Percentiles rank a stretch among this genome's conserved stretches.
These are phyloP conservation scores for Penicillium nordicum DNA, from an alignment of 2,329 filamentous ascomycete genomes.

Conservation along the genomic window DNA sequence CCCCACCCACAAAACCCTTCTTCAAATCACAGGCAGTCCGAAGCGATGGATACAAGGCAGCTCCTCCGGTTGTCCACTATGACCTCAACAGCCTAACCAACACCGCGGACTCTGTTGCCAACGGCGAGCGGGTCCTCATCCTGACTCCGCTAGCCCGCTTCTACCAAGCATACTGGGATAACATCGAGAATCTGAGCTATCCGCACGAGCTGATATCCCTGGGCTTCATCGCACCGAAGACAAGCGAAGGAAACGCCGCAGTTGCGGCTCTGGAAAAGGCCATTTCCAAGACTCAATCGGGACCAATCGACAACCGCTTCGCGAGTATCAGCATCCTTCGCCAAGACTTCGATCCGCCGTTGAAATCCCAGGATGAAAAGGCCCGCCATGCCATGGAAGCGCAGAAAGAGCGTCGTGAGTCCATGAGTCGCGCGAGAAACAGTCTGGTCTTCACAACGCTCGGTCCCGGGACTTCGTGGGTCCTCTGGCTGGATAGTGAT, in stretches of 20 bases:
- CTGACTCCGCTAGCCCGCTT: constrained; percentile 90
- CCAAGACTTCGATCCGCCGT: constrained; percentile 85
- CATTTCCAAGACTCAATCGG: constrained; percentile 80
- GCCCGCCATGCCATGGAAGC: constrained; percentile 90
- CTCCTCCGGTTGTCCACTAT: constrained; percentile 87
- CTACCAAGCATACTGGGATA: constrained; percentile 95
- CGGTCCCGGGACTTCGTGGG: constrained; percentile 88
- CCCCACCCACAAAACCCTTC: constrained; percentile 71
- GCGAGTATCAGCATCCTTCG: constrained; percentile 90
- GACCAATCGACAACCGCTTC: constrained; percentile 77
- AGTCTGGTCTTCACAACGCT: constrained; percentile 93
- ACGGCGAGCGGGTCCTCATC: constrained; percentile 82
- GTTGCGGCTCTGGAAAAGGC: constrained; percentile 78
- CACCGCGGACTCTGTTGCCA: constrained; percentile 68
- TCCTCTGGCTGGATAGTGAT: constrained; percentile 92
- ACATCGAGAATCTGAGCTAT: constrained; percentile 76
- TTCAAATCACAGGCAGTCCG: constrained; percentile 57
- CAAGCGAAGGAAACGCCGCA: constrained; percentile 83
- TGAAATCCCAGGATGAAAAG: constrained; percentile 75
- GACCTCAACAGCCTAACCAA: constrained; percentile 93
- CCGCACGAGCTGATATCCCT: constrained; percentile 93
- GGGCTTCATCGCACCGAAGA: constrained; percentile 94
- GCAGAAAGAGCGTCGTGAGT: constrained; percentile 79
- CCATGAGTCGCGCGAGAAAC: constrained; percentile 92
- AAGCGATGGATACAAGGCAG: constrained; percentile 51